These are phyloP conservation scores for Aspergillus sclerotialis DNA, from an alignment of 2,329 filamentous ascomycete genomes.

Conservation along the genomic window DNA sequence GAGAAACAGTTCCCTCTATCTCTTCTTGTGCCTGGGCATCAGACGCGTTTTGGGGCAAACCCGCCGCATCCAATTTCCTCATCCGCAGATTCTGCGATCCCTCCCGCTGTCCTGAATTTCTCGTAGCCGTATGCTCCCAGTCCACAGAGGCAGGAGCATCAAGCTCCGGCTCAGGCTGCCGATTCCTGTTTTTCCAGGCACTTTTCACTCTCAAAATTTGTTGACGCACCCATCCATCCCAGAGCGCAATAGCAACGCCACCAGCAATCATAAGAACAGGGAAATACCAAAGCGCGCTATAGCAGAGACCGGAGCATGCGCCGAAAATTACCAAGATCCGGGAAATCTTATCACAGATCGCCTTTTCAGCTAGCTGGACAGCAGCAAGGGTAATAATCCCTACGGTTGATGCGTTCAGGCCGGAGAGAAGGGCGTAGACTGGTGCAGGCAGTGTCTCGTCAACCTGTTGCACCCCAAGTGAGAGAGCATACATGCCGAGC, in stretches of 20 bases:
- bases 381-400: slow-evolving; percentile 66
- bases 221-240: slow-evolving; percentile 51
- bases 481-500: slow-evolving; percentile 61
- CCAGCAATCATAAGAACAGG: slow-evolving; percentile 55
- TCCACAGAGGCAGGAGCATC: too few species aligned
- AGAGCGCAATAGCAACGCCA: slow-evolving; percentile 47
- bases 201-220: slow-evolving; percentile 27
- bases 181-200: slow-evolving; percentile 13
- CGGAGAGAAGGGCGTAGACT: slow-evolving; percentile 64
- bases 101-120: slow-evolving; percentile 4
- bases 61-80: too few species aligned
- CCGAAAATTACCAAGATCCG: slow-evolving; percentile 58
- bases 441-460: slow-evolving; percentile 51
- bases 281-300: slow-evolving; percentile 70
- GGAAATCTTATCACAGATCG: slow-evolving; percentile 59
- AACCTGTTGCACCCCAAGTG: slow-evolving; percentile 58
- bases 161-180: too few species aligned
- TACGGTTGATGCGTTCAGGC: slow-evolving; percentile 65
- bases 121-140: slow-evolving; percentile 7
- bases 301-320: slow-evolving; percentile 59
- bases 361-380: slow-evolving; percentile 59
- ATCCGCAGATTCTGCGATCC: slow-evolving; percentile 1
- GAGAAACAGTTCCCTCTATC: neutral
- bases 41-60: too few species aligned
- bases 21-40: too few species aligned